Conservation (phyloP, 2,329 filamentous ascomycete genomes). For the Capronia americana region DNA sequence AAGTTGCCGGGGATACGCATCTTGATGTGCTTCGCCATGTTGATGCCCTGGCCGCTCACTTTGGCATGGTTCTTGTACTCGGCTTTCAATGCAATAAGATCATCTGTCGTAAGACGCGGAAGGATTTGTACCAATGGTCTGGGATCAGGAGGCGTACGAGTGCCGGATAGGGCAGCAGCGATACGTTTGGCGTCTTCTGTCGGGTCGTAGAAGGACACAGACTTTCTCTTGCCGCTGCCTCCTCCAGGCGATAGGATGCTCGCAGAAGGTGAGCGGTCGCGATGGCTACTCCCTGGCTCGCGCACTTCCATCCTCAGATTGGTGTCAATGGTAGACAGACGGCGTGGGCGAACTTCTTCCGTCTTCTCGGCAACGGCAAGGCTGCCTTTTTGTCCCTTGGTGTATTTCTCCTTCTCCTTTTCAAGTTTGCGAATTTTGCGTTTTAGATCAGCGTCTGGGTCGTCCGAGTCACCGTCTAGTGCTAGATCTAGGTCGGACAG, state of each 20-base stretch:
- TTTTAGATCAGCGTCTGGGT: conserved; percentile 42
- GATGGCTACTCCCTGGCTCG: conserved; percentile 24
- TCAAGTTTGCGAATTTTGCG: conserved; percentile 43
- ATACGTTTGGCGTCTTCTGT: conserved; percentile 78
- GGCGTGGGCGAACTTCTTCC: conserved; percentile 26
- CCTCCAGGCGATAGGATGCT: conserved; percentile 30
- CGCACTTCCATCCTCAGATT: conserved; percentile 25
- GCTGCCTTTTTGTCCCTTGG: conserved; percentile 22
- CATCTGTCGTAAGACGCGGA: conserved; percentile 81
- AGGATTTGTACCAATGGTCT: conserved; percentile 81
- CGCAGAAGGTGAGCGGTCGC: conserved; percentile 28
- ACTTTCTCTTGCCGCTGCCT: conserved; percentile 53
- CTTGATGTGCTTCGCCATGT: conserved; percentile 59
- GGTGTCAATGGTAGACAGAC: conserved; percentile 30
- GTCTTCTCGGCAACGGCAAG: conserved; percentile 15
- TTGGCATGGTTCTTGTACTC: conserved; percentile 94
- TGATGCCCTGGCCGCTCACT: conserved; percentile 56
- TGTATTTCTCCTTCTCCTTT: conserved; percentile 44
- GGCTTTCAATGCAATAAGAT: conserved; percentile 81
- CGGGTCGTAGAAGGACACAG: conserved; percentile 80
- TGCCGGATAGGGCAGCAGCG: conserved; percentile 71
- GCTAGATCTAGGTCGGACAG: conserved; percentile 53
- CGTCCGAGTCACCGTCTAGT: conserved; percentile 43
- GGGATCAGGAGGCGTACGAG: conserved; percentile 70
- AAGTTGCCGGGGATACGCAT: conserved; percentile 63